phyloP scores from a whole-genome alignment of 768 basidiomycete genomes.

The Amanita subjunquillea region DNA sequence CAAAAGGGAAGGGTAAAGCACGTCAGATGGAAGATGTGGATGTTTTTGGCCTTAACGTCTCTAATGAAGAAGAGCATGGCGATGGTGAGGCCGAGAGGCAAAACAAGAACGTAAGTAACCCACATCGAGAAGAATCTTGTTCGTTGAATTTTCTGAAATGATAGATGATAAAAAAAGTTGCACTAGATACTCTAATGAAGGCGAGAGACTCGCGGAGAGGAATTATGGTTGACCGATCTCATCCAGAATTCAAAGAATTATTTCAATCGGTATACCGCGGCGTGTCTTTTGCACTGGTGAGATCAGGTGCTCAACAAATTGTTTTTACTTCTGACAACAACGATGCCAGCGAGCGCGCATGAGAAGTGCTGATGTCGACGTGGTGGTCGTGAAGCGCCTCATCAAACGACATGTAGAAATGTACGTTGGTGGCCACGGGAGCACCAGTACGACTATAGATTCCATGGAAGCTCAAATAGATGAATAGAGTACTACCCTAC shows the following conservation, averaged over 20 bases:
- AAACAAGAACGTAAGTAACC: constrained; percentile 47
- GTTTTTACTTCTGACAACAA: background rate
- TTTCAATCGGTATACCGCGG: constrained; percentile 36
- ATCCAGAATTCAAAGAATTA: constrained; percentile 43
- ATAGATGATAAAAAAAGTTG: constrained; percentile 35
- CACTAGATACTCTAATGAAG: constrained; percentile 28
- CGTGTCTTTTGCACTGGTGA: constrained; percentile 39
- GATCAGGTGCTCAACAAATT: constrained; percentile 10
- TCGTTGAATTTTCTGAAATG: background rate
- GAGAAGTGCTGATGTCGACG: constrained; percentile 25
- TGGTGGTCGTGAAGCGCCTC: constrained; percentile 24
- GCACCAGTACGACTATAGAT: background rate
- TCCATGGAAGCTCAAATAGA: background rate
- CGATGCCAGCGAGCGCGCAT: constrained; percentile 30
- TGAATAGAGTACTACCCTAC: background rate
- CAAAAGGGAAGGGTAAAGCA: constrained; percentile 17
- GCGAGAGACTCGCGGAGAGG: constrained; percentile 26
- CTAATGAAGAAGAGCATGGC: constrained; percentile 11
- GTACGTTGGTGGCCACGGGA: constrained; percentile 27
- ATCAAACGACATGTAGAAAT: constrained; percentile 33
- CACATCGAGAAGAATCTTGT: background rate
- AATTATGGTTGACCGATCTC: constrained; percentile 26
- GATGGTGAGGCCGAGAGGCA: constrained; percentile 34
- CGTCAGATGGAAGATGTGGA: constrained; percentile 31
- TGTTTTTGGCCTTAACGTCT: constrained; percentile 23